phyloP scores from a whole-genome alignment of 2,329 filamentous ascomycete genomes.

The Periconia macrospinosa region DNA sequence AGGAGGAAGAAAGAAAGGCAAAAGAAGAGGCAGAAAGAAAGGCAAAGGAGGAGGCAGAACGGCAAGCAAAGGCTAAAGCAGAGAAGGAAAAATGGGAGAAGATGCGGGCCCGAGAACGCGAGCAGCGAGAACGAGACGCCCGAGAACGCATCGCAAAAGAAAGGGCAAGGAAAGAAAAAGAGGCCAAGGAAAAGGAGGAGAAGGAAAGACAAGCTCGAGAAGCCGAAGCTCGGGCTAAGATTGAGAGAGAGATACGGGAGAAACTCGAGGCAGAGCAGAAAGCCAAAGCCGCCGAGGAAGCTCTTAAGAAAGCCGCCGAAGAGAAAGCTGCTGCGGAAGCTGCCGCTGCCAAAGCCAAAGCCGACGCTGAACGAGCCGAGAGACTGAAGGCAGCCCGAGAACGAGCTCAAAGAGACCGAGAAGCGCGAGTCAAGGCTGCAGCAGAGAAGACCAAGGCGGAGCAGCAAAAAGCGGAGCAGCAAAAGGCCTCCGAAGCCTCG shows the following conservation, averaged over 20 bases:
- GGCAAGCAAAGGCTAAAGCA: constrained; percentile 48
- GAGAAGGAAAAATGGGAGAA: constrained; percentile 57
- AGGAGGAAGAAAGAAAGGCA: constrained; percentile 42
- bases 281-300: constrained; percentile 43
- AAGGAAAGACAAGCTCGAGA: constrained; percentile 41
- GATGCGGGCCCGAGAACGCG: constrained; percentile 51
- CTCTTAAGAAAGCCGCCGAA: constrained; percentile 36
- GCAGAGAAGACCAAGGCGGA: constrained; percentile 36
- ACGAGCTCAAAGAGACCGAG: constrained; percentile 42
- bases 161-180: constrained; percentile 43
- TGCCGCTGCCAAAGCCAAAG: constrained; percentile 33
- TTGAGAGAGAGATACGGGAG: constrained; percentile 47
- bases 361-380: constrained; percentile 37
- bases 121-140: constrained; percentile 52
- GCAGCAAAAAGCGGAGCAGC: constrained; percentile 17
- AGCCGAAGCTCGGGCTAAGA: constrained; percentile 37
- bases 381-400: constrained; percentile 44
- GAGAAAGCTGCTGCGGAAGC: constrained; percentile 33
- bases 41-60: constrained; percentile 52
- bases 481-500: constrained; percentile 20
- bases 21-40: constrained; percentile 50
- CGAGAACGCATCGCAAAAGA: constrained; percentile 50
- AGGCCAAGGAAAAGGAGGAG: constrained; percentile 44
- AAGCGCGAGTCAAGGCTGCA: constrained; percentile 40
- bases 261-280: constrained; percentile 44